A percentile compares a stretch with the other conserved stretches of the same genome.
Conservation (phyloP, 805 yeast genomes). For the Kluyveromyces lactis region DNA sequence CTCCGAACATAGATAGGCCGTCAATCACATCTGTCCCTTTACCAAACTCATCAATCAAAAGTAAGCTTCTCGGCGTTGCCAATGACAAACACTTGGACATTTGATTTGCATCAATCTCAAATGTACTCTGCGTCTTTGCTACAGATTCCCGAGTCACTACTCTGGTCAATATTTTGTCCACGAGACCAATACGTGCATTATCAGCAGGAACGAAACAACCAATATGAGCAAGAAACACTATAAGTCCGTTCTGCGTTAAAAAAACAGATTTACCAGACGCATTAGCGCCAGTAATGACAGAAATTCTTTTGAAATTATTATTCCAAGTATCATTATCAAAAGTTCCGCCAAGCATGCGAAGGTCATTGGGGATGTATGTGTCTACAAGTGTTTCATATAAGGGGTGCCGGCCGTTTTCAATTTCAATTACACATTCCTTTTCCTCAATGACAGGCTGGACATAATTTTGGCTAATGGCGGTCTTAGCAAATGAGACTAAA, state of each 20-base stretch:
- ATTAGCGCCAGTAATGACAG: conserved; percentile 43
- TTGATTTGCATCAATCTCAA: conserved; percentile 40
- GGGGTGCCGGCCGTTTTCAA: conserved; percentile 40
- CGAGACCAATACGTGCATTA: conserved; percentile 37
- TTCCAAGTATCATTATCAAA: conserved; percentile 7
- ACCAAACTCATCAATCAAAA: conserved; percentile 48
- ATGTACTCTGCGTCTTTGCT: conserved; percentile 38
- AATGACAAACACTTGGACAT: conserved; percentile 36
- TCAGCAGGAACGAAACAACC: conserved; percentile 49
- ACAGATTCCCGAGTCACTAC: conserved; percentile 35
- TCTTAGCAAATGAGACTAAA: conserved; percentile 28
- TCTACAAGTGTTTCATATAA: conserved; percentile 34
- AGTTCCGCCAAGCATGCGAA: conserved; percentile 21
- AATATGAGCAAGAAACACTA: conserved; percentile 42
- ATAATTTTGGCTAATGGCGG: conserved; percentile 23
- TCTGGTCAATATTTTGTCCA: conserved; percentile 40
- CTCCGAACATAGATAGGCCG: conserved; percentile 38
- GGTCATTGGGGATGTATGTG: conserved; percentile 38
- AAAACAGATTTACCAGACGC: conserved; percentile 47
- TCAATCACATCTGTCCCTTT: conserved; percentile 42
- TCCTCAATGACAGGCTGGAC: conserved; percentile 27
- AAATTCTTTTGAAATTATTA: conserved; percentile 19
- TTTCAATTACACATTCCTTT: conserved; percentile 20
- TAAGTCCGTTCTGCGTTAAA: conserved; percentile 40
- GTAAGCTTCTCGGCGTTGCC: conserved; percentile 33